Evolutionary conservation across 2,329 filamentous ascomycete genomes (phyloP), one percentile per base, ranked within the genome.

Genomic region (Xylaria multiplex): DNA sequence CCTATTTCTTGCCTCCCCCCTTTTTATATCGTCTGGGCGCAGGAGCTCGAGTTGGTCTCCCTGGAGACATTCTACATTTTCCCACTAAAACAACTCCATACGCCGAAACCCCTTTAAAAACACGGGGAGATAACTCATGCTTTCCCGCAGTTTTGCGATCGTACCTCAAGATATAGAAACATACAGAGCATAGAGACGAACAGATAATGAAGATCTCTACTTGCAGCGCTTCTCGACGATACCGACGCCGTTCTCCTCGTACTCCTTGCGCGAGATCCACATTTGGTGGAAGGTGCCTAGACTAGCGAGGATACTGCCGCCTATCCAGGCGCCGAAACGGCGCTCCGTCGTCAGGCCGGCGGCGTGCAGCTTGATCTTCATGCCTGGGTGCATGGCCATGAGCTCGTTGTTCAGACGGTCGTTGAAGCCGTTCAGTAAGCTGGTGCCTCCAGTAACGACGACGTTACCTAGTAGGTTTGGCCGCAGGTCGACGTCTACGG

Each of bases 241-340:
- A 70, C 88, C 88, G 6, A 90, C 84, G 1, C 96, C 96, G 78
- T 97, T 94, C 84, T 99, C 96, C 70, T 97, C 93, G 75, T 97
- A 98, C 83, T 99, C 96, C 84, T 97, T 97, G 80, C 90, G 93
- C 27, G 91, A 95, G 73, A 99, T 96, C 96, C 96, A 99, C 91
- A 99, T 95, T 83, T 99, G 96, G 82, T 99, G 96, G 81, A 99
- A 99, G 14, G 94, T 97, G 9, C 96, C 96, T 81, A 99, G 80
- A 79, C 94, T 97, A 6, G 93, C 94, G 72, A 99, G 83, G 73
- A 99, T 97, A 80, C 93, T 97, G 52, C 96, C 96, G 53, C 96
- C 96, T 72, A 99, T 93, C 95, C 96, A 99, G 56, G 92, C 90
- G 24, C 93, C 94, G 79, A 97, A 98, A 71, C 93, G 91, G 60